phyloP scores from a whole-genome alignment of 345 rosid genomes.

The Heritiera fomes region DNA sequence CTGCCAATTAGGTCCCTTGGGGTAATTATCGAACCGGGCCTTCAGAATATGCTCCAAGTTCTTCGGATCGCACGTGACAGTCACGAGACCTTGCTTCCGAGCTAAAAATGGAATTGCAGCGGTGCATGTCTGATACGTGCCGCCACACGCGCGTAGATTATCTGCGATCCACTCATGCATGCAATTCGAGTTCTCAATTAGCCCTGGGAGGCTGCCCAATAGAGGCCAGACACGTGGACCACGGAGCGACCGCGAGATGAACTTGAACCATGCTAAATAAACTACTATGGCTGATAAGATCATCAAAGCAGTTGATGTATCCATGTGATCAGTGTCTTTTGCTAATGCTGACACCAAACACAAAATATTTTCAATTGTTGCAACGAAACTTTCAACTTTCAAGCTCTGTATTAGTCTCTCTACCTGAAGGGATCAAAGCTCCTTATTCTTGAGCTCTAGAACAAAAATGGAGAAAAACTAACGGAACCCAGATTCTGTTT shows the following conservation, averaged over 20 bases:
- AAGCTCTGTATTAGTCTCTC: not conserved
- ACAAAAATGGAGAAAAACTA: not conserved
- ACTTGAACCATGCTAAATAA: slow-evolving; percentile 56
- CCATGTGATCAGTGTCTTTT: slow-evolving; percentile 29
- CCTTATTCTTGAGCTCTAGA: not conserved
- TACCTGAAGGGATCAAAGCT: not conserved
- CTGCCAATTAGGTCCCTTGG: slow-evolving; percentile 81
- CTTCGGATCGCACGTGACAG: slow-evolving; percentile 77
- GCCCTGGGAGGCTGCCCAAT: slow-evolving; percentile 76
- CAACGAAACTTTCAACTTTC: not conserved
- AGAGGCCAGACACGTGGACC: slow-evolving; percentile 81
- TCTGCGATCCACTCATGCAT: slow-evolving; percentile 83
- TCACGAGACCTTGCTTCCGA: slow-evolving; percentile 66
- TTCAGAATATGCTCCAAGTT: slow-evolving; percentile 69
- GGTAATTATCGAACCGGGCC: slow-evolving; percentile 68
- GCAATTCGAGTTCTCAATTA: slow-evolving; percentile 51
- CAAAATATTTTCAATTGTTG: not conserved
- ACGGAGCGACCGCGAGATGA: slow-evolving; percentile 34
- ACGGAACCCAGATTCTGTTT: not conserved
- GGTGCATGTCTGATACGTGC: slow-evolving; percentile 77
- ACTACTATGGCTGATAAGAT: slow-evolving; percentile 39
- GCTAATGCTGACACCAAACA: not conserved
- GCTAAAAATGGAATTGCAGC: slow-evolving; percentile 55
- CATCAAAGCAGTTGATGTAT: slow-evolving; percentile 43
- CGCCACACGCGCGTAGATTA: slow-evolving; percentile 60